Evolutionary conservation across 768 basidiomycete species (phyloP), one percentile per base, ranked within the genome.

Genomic region (Lactarius quietus): DNA sequence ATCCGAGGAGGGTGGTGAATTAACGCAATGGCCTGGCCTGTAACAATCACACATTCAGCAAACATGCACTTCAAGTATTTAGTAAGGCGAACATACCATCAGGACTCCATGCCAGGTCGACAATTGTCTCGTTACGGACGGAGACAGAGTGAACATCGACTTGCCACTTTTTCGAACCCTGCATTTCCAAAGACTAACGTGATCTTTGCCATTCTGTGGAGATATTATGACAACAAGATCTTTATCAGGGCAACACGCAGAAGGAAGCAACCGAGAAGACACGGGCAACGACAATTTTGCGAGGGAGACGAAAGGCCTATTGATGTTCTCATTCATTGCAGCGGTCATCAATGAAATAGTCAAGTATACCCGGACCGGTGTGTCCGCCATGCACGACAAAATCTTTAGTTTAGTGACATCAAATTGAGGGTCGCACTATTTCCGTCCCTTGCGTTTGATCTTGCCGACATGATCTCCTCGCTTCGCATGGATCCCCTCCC

Each of bases 181-280:
- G 86, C 74, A 86, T 83, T 70, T 92, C 90, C 90, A 94, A 41
- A 94, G 78, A 68, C 86, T 85, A 72, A 93, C 74, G 65, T 85
- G 82, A 71, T 92, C 89, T 67, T 83, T 82, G 36, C 85, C 85
- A 36, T 86, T 89, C 29, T 87, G 77, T 33, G 85, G 82, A 64
- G 87, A 86, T 57, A 92, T 78, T 9, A 92, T 77, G 31, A 87
- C 78, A 5, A 92, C 76, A 48, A 93, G 78, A 74, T 93, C 92
- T 74, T 93, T 93, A 78, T 93, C 92, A 10, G 91, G 90, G 73
- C 92, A 92, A 70, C 91, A 92, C 55, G 91, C 84, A 26, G 86
- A 82, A 12, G 78, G 63, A 29, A 89, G 75, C 35, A 92, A 70
- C 45, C 87, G 84, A 61, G 83, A 83, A 35, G 83, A 77, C 8